phyloP scores from a whole-genome alignment of 1,284 basidiomycete genomes.

The Lignosus rhinocerotis region DNA sequence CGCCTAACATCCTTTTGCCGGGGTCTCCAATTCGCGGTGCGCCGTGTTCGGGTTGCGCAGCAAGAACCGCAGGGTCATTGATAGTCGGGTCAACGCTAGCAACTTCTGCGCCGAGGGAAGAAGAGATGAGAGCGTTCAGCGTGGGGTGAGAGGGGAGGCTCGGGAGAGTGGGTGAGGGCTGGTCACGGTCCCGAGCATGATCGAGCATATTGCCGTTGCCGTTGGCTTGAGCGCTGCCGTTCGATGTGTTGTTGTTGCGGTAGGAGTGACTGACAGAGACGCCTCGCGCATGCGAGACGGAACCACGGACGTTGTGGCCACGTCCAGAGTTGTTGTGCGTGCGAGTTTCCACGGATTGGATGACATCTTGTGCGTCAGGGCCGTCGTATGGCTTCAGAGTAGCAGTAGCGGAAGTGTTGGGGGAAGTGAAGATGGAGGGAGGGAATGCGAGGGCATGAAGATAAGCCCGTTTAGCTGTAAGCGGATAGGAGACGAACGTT shows the following conservation, averaged over 20 bases:
- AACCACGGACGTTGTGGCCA: constrained; percentile 61
- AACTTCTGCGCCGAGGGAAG: constrained; percentile 56
- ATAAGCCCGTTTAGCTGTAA: constrained; percentile 88
- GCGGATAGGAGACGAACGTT: constrained; percentile 12
- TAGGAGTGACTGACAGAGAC: constrained; percentile 65
- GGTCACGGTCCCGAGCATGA: constrained; percentile 48
- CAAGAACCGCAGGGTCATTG: constrained; percentile 66
- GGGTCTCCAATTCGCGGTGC: constrained; percentile 75
- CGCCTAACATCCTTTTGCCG: constrained; percentile 82
- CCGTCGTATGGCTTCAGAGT: constrained; percentile 90
- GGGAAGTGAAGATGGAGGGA: constrained; percentile 67
- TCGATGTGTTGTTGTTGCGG: constrained; percentile 50
- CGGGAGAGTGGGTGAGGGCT: constrained; percentile 80
- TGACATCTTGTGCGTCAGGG: constrained; percentile 88
- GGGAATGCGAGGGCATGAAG: constrained; percentile 83
- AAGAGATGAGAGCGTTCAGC: constrained; percentile 77
- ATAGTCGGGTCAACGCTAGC: constrained; percentile 41
- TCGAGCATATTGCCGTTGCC: constrained; percentile 34
- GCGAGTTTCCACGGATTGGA: constrained; percentile 82
- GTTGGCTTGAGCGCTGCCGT: constrained; percentile 38
- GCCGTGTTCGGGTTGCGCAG: constrained; percentile 41
- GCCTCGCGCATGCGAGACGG: constrained; percentile 34
- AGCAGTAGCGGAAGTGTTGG: constrained; percentile 53
- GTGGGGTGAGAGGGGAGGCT: constrained; percentile 78
- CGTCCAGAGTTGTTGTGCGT: constrained; percentile 64